These are phyloP conservation scores for Boletus nobilissimus DNA, from an alignment of 1,284 basidiomycete species.

Conservation along the genomic window DNA sequence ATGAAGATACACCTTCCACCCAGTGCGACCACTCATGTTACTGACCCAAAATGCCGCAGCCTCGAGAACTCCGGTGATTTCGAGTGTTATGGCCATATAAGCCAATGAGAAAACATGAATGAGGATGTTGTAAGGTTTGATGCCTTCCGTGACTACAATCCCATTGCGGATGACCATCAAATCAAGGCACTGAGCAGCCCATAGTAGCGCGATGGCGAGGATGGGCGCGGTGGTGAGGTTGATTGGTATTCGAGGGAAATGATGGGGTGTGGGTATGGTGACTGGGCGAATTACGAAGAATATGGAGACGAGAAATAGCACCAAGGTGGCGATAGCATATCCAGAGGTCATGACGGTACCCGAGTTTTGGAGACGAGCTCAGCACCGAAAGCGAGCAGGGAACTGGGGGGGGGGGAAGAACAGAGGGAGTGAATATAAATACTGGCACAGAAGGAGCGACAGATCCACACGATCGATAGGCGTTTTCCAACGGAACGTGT, in stretches of 20 bases:
- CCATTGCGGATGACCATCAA: conserved; percentile 73
- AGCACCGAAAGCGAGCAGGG: too few species aligned
- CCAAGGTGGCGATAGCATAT: conserved; percentile 70
- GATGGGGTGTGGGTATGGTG: conserved; percentile 58
- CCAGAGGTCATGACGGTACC: conserved; percentile 58
- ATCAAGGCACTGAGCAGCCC: conserved; percentile 79
- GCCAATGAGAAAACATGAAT: conserved; percentile 92
- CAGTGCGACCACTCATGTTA: conserved; percentile 76
- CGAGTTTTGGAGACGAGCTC: too few species aligned
- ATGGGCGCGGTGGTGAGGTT: conserved; percentile 83
- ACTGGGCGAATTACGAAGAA: conserved; percentile 75
- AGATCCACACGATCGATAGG: too few species aligned
- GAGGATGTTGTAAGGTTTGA: conserved; percentile 93
- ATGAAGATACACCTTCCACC: conserved; percentile 76
- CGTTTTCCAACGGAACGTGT: too few species aligned
- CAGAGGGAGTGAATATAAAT: too few species aligned
- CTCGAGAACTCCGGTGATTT: conserved; percentile 88
- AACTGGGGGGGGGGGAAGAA: too few species aligned
- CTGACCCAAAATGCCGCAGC: conserved; percentile 90
- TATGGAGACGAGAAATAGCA: conserved; percentile 79
- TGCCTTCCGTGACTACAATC: conserved; percentile 77
- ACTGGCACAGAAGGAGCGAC: too few species aligned
- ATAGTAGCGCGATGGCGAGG: conserved; percentile 80
- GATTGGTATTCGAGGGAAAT: conserved; percentile 57
- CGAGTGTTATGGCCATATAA: conserved; percentile 93